Evolutionary conservation across 768 basidiomycete genomes (phyloP), one percentile per base, ranked within the genome.

Genomic region (Epithele typhae): DNA sequence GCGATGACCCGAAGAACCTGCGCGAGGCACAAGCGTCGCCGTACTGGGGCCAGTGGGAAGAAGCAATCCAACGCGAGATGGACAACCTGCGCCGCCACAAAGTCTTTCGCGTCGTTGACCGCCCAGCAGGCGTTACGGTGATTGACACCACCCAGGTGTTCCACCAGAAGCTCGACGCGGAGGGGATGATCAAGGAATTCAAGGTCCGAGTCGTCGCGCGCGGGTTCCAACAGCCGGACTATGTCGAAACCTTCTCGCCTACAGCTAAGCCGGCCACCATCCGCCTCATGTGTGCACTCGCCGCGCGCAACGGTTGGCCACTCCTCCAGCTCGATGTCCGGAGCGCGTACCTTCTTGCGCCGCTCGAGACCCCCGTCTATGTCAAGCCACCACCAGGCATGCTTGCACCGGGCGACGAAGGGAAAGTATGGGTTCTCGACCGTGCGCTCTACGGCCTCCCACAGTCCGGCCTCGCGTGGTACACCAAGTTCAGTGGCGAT

Each of bases 251-350:
- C 0, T 61, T 58, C 11, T 50, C 64, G 2, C 64, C 68, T 0
- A 59, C 58, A 3, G 64, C 59, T 7, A 50, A 50, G 8, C 48
- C 57, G 21, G 50, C 58, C 11, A 62, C 63, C 0, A 48, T 65
- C 43, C 55, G 59, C 10, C 34, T 51, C 21, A 43, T 66, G 11
- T 49, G 66, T 6, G 59, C 59, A 18, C 45, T 73, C 5, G 69
- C 66, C 0, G 68, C 68, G 0, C 3, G 45, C 0, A 37, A 60
- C 0, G 65, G 63, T 27, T 74, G 64, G 67, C 67, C 68, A 11
- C 52, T 68, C 1, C 55, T 64, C 5, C 70, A 74, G 33, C 57
- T 71, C 5, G 68, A 74, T 51, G 58, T 74, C 22, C 71, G 69
- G 30, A 69, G 65, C 0, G 67, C 70, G 0, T 74, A 67, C 52